These are phyloP conservation scores for Mycocentrospora acerina DNA, from an alignment of 2,329 filamentous ascomycete species.

Conservation along the genomic window DNA sequence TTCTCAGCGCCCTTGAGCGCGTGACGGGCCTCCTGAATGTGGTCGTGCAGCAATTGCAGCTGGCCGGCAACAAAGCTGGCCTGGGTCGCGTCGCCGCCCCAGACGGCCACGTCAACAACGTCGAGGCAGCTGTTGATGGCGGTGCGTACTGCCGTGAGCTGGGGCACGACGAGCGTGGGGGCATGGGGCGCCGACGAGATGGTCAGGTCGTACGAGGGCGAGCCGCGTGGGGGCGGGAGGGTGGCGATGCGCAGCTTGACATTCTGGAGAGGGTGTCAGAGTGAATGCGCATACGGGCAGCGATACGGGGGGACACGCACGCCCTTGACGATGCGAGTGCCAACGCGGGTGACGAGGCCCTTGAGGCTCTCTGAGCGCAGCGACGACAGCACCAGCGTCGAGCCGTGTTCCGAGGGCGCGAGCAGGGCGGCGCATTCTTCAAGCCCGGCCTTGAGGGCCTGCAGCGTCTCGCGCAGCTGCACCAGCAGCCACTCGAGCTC, in stretches of 20 bases:
- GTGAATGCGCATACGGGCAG: conserved; percentile 1
- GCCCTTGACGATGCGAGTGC: conserved; percentile 88
- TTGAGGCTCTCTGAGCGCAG: conserved; percentile 87
- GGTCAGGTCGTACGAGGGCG: conserved; percentile 53
- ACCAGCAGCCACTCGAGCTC: conserved; percentile 66
- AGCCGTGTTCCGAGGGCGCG: conserved; percentile 79
- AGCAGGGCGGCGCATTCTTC: conserved; percentile 88
- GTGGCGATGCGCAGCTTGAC: conserved; percentile 76
- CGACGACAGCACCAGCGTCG: conserved; percentile 86
- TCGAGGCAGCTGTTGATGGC: conserved; percentile 82
- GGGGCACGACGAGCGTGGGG: conserved; percentile 63
- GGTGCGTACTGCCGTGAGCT: conserved; percentile 71
- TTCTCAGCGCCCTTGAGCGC: conserved; percentile 59
- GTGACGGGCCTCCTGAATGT: conserved; percentile 61
- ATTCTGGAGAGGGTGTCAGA: conserved; percentile 53
- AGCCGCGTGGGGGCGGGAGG: conserved; percentile 57
- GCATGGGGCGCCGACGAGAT: conserved; percentile 56
- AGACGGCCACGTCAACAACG: conserved; percentile 74
- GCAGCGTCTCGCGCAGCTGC: conserved; percentile 62
- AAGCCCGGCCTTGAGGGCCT: conserved; percentile 67
- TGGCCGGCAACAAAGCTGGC: conserved; percentile 61
- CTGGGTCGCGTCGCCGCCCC: conserved; percentile 66
- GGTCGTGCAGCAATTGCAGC: conserved; percentile 60
- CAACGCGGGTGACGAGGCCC: conserved; percentile 85
- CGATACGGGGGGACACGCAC: conserved; percentile 52